Conservation (phyloP, 495 filamentous ascomycete species). For the Penicillium roqueforti region DNA sequence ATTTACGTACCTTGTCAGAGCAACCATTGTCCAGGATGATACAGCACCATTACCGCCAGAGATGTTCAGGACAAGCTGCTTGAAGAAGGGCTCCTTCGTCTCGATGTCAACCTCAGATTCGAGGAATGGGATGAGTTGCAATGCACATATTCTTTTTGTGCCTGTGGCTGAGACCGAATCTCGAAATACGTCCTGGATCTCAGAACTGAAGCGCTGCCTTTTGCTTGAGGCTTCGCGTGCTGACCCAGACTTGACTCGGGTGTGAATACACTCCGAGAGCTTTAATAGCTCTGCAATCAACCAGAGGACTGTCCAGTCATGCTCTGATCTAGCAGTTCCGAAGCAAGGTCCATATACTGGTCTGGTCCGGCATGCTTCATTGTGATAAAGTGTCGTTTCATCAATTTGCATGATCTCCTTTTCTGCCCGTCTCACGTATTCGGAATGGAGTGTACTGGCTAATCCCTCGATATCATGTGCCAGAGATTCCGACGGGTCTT, state of each 20-base stretch:
- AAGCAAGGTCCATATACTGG: slow-evolving; percentile 39
- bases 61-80: slow-evolving; percentile 46
- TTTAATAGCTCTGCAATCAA: slow-evolving; percentile 32
- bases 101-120: slow-evolving; percentile 36
- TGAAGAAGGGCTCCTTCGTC: slow-evolving; percentile 43
- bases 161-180: slow-evolving; percentile 54
- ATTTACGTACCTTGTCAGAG: slow-evolving; percentile 51
- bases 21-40: slow-evolving; percentile 64
- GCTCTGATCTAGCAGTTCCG: slow-evolving; percentile 42
- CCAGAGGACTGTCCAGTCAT: slow-evolving; percentile 47
- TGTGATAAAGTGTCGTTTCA: slow-evolving; percentile 57
- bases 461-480: slow-evolving; percentile 48
- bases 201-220: slow-evolving; percentile 54
- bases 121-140: slow-evolving; percentile 79
- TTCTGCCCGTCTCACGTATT: slow-evolving; percentile 67
- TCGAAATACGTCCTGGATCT: slow-evolving; percentile 57
- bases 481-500: slow-evolving; percentile 28
- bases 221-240: slow-evolving; percentile 45
- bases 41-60: slow-evolving; percentile 52
- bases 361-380: slow-evolving; percentile 9
- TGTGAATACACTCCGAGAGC: slow-evolving; percentile 26
- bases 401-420: slow-evolving; percentile 72
- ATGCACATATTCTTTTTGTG: slow-evolving; percentile 56
- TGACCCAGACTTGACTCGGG: slow-evolving; percentile 9
- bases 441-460: slow-evolving; percentile 58